Conservation (phyloP, 2,329 filamentous ascomycete genomes). For the Stemphylium vesicarium region DNA sequence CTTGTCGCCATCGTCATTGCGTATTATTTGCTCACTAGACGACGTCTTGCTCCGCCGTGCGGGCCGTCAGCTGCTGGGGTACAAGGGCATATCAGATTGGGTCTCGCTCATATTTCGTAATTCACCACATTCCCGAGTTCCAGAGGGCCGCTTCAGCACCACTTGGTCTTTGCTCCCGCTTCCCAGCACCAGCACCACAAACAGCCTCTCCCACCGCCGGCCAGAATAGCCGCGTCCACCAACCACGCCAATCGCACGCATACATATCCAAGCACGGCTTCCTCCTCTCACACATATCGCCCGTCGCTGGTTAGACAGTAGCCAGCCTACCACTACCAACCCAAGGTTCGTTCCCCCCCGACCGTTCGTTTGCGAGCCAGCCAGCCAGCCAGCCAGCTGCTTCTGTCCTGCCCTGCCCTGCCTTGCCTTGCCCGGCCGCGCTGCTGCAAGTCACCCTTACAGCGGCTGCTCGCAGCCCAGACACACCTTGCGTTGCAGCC, state of each 20-base stretch:
- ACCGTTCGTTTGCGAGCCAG: background rate
- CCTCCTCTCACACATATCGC: slow-evolving; percentile 6
- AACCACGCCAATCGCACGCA: slow-evolving; percentile 6
- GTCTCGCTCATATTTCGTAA: slow-evolving; percentile 20
- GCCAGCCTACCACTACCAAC: background rate
- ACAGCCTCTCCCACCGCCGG: background rate
- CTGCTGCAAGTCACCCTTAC: slow-evolving; percentile 29
- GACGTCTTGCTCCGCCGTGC: slow-evolving; percentile 22
- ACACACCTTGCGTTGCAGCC: slow-evolving; percentile 7
- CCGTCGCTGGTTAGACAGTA: slow-evolving; percentile 16
- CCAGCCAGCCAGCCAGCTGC: background rate
- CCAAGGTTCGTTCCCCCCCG: slow-evolving; percentile 11
- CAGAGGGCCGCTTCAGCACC: slow-evolving; percentile 3
- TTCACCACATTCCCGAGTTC: slow-evolving; percentile 10
- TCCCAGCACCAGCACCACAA: background rate
- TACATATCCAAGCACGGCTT: slow-evolving; percentile 7
- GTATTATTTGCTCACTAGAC: slow-evolving; percentile 28
- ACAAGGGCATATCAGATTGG: slow-evolving; percentile 23
- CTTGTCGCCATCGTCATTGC: slow-evolving; percentile 21
- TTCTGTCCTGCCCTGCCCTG: background rate
- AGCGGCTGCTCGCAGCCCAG: slow-evolving; percentile 27
- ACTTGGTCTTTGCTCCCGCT: slow-evolving; percentile 12
- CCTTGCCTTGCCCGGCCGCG: slow-evolving; percentile 5
- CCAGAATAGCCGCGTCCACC: slow-evolving; percentile 11
- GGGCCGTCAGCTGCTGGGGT: slow-evolving; percentile 29